These are phyloP conservation scores for Musa itinerans DNA, from an alignment of 176 grass and related monocot genomes.

Conservation along the genomic window DNA sequence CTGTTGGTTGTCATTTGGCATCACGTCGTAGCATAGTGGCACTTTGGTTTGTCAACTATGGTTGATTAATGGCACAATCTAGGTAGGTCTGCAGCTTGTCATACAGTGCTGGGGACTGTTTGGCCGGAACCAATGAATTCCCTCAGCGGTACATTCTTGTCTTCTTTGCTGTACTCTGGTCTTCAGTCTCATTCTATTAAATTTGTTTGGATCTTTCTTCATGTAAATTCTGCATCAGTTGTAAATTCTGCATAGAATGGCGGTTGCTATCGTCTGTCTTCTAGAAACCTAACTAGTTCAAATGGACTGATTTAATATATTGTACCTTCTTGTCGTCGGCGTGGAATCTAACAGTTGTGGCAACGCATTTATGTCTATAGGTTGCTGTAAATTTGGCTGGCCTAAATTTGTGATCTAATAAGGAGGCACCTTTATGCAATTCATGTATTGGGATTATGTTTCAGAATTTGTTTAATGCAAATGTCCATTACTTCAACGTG, in stretches of 20 bases:
- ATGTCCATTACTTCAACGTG: too few species aligned
- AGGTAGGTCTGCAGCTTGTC: not conserved
- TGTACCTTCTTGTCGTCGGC: too few species aligned
- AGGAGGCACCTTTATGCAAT: too few species aligned
- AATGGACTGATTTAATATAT: not conserved
- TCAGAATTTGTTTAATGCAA: too few species aligned
- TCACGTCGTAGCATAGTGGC: not conserved
- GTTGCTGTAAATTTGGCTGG: too few species aligned
- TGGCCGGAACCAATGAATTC: not conserved
- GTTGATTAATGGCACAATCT: not conserved
- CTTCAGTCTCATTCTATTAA: not conserved
- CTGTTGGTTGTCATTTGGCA: constrained; percentile 1
- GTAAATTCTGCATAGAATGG: not conserved
- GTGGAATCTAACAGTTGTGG: too few species aligned
- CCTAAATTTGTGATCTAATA: too few species aligned
- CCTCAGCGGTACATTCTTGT: not conserved
- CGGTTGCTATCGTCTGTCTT: not conserved
- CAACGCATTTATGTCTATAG: too few species aligned
- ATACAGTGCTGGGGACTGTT: not conserved
- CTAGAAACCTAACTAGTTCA: not conserved
- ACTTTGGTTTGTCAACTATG: not conserved
- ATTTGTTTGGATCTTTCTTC: not conserved
- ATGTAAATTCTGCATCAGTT: not conserved
- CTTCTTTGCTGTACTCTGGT: not conserved
- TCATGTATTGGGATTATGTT: too few species aligned